Conservation (phyloP, 2,329 filamentous ascomycete genomes). For the Penicillium sp. region DNA sequence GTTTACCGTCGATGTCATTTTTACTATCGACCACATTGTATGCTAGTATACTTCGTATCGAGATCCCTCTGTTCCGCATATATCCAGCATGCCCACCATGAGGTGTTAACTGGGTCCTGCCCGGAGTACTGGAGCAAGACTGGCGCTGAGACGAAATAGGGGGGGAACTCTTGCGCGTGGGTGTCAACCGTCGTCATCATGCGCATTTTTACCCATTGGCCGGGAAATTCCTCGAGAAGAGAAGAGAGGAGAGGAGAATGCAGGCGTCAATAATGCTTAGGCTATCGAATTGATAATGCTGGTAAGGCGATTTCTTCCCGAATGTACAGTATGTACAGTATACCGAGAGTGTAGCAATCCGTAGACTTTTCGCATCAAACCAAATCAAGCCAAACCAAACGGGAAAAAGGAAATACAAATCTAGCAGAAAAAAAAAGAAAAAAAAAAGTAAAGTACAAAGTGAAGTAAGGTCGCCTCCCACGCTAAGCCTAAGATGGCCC, state of each 20-base stretch:
- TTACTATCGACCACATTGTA: constrained; percentile 9
- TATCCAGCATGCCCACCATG: constrained; percentile 18
- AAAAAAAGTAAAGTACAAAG: too few species aligned
- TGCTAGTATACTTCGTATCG: background rate
- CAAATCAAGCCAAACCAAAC: background rate
- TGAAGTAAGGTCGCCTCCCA: constrained; percentile 26
- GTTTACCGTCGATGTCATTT: too few species aligned
- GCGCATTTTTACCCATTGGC: constrained; percentile 15
- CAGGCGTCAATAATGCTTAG: constrained; percentile 23
- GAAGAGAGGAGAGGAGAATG: constrained; percentile 16
- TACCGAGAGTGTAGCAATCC: background rate
- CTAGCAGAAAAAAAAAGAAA: background rate
- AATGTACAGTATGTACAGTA: background rate
- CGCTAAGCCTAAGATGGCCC: constrained; percentile 28
- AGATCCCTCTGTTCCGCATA: background rate
- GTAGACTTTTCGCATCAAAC: background rate
- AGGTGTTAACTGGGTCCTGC: background rate
- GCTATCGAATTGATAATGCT: constrained; percentile 19
- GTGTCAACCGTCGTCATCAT: constrained; percentile 19
- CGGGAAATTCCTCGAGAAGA: constrained; percentile 1
- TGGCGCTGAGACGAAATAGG: constrained; percentile 4
- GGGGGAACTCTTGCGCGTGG: background rate
- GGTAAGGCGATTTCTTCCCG: background rate
- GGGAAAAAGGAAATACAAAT: background rate
- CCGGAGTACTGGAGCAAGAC: constrained; percentile 1